Conservation (phyloP, 345 rosid genomes). For the Aquilaria sinensis region DNA sequence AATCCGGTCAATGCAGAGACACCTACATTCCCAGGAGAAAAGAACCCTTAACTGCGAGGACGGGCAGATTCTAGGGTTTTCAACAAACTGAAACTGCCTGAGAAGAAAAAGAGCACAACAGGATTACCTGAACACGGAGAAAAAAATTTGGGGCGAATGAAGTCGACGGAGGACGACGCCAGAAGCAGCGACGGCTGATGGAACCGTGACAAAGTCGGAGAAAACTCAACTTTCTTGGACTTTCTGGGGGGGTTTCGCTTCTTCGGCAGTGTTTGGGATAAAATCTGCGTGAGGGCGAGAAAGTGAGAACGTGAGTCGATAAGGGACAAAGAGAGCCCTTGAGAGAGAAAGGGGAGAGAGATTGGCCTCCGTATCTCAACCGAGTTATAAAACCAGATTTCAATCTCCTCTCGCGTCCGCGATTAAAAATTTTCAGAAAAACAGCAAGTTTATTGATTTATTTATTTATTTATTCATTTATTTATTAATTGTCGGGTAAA, state of each 20-base stretch:
- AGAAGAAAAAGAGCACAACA: background rate
- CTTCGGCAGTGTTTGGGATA: slow-evolving; percentile 21
- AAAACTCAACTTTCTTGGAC: background rate
- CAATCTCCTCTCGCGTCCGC: slow-evolving; percentile 44
- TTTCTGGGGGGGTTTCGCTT: slow-evolving; percentile 13
- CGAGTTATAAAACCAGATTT: slow-evolving; percentile 30
- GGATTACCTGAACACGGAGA: background rate
- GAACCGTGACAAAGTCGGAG: background rate
- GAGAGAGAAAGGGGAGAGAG: slow-evolving; percentile 18
- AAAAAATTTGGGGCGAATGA: background rate
- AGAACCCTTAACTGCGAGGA: background rate
- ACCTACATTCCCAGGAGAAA: background rate
- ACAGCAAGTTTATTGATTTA: background rate
- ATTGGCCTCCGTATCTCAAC: slow-evolving; percentile 31
- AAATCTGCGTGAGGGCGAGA: slow-evolving; percentile 20
- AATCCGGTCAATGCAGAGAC: background rate
- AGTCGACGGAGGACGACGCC: background rate
- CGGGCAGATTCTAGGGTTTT: slow-evolving; percentile 11
- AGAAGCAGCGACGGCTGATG: too few relatives aligned
- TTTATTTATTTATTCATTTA: slow-evolving; percentile 3
- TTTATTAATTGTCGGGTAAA: background rate
- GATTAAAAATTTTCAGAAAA: background rate
- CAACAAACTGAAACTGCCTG: background rate
- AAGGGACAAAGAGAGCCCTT: slow-evolving; percentile 38
- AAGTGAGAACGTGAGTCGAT: slow-evolving; percentile 37